phyloP scores from a whole-genome alignment of 148 eudicot species.

The Gaultheria prostrata region DNA sequence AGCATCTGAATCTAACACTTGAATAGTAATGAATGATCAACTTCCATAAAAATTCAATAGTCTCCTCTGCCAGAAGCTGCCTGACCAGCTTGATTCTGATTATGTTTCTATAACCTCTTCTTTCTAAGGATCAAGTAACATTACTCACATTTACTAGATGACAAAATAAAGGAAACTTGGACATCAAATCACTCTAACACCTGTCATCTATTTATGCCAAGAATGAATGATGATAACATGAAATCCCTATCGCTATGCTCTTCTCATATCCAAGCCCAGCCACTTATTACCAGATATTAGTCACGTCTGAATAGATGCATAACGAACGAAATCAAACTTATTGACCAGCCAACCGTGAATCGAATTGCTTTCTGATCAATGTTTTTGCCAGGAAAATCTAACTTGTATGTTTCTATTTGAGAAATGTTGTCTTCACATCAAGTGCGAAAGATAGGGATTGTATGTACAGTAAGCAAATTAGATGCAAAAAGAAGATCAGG shows the following conservation, averaged over 20 bases:
- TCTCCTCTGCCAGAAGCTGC: neutral
- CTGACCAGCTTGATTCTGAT: slow-evolving; percentile 1
- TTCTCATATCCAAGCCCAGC: neutral
- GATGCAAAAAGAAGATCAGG: neutral
- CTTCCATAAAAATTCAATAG: neutral
- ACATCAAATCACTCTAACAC: neutral
- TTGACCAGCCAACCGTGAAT: neutral
- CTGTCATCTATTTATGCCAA: neutral
- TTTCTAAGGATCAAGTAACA: neutral
- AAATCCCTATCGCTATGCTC: neutral
- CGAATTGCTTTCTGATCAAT: neutral
- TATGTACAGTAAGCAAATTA: neutral
- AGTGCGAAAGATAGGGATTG: neutral
- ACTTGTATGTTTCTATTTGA: neutral
- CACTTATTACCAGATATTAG: neutral
- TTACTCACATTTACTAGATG: neutral
- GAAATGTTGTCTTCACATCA: slow-evolving; percentile 7
- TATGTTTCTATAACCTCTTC: neutral
- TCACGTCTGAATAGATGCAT: neutral
- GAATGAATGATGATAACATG: neutral
- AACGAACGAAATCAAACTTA: neutral
- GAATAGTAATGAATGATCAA: neutral
- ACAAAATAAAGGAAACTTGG: neutral
- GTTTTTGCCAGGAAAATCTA: neutral
- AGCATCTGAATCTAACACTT: slow-evolving; percentile 7